Evolutionary conservation across 2,329 filamentous ascomycete genomes (phyloP), one percentile per base, ranked within the genome.

Genomic region (Hymenoscyphus occultus): DNA sequence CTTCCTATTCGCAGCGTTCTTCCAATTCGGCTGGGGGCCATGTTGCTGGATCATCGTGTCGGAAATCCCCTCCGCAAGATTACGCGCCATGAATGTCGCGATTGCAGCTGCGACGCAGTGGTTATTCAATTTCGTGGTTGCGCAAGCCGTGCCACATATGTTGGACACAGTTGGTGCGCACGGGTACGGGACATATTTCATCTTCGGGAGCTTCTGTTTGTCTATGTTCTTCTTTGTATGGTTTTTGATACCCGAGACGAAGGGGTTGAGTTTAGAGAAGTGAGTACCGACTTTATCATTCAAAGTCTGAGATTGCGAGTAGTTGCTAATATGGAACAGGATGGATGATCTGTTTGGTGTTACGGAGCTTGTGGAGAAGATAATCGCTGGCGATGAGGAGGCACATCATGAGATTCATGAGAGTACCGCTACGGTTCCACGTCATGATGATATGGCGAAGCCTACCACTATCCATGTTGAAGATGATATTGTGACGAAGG

Each of bases 121-220:
- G 88, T 76, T 91, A 4, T 91, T 91, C 76, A 92, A 92, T 74
- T 90, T 91, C 67, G 84, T 90, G 10, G 86, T 91, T 64, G 88
- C 89, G 1, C 79, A 86, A 64, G 86, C 86, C 40, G 87, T 88
- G 3, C 85, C 88, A 1, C 86, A 84, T 58, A 91, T 91, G 88
- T 80, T 91, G 71, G 80, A 80, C 77, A 83, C 78, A 14, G 80
- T 82, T 71, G 80, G 79, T 22, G 68, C 74, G 31, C 74, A 74
- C 31, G 79, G 79, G 5, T 81, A 79, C 62, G 86, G 85, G 39
- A 87, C 87, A 35, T 91, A 90, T 76, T 83, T 91, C 74, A 86
- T 90, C 71, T 91, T 90, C 75, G 83, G 86, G 10, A 82, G 77
- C 62, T 90, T 90, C 76, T 88, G 86, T 74, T 82, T 87, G 71